Base-by-base conservation (phyloP, 129 eudicot species). In the Deinandra increscens region DNA sequence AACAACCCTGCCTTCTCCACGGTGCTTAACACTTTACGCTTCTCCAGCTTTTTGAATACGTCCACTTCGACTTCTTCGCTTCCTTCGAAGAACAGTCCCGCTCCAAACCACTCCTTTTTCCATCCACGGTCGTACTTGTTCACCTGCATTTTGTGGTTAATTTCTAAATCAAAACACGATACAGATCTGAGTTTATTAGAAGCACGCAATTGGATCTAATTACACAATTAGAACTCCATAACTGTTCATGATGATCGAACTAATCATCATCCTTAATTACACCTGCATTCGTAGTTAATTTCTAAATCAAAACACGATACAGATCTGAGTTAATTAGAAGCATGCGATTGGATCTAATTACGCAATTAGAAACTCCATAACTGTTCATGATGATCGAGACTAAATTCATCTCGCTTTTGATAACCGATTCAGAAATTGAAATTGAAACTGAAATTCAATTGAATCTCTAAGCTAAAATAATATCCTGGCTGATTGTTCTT, bases 61-160 rank as follows among this genome's bases (percentile, higher is more conserved):
- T 93, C 98, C 1, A 93, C 86, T 45, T 89, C 87, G 0, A 86
- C 85, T n/a, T 69, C 81, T 74, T 93, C 98, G 58, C 88, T 84
- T 22, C 92, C 92, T 79, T 93, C 98, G 10, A 81, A 83, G 79
- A 93, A 93, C 1, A 93, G 0, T 13, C 98, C 97, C 1, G 96
- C 96, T 3, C 98, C 98, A 34, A 85, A 93, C 98, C 98, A 93
- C 74, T 93, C 73, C 66, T 93, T 93, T 64, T 85, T 77, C 98
- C 98, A 93, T 0, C 48, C 66, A 0, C 66, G 22, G 33, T 93
- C 98, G 53, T 83, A 93, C 70, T 93, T 93, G 84, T 89, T 87
- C 78, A 93, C 96, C 98, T 93, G 81, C 76, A 71, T 31, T 31
- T 41, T 12, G 42, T 42, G 4, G 14, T 18, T 34, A 13, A 63